Conservation (phyloP, 2,329 filamentous ascomycete genomes). For the Phialophora tarda region DNA sequence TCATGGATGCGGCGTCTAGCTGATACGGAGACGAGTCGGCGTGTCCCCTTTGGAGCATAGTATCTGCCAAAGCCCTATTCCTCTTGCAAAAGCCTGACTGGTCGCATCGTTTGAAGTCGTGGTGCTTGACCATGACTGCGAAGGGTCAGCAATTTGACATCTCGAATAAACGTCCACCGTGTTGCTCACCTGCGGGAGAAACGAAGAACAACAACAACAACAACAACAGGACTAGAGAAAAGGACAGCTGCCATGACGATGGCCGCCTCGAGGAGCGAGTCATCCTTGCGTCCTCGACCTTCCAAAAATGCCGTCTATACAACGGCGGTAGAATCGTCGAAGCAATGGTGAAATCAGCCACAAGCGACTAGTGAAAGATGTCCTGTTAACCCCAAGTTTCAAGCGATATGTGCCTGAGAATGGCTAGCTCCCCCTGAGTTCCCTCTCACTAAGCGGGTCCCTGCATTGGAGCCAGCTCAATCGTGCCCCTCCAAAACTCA, state of each 20-base stretch:
- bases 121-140: constrained; percentile 83
- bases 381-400: constrained; percentile 16
- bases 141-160: constrained; percentile 15
- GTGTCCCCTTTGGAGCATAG: constrained; percentile 67
- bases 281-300: constrained; percentile 22
- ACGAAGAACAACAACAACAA: constrained; percentile 65
- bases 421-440: constrained; percentile 16
- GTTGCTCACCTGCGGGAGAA: constrained; percentile 67
- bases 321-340: background rate
- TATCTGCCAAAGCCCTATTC: constrained; percentile 87
- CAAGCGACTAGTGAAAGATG: constrained; percentile 21
- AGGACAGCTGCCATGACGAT: constrained; percentile 55
- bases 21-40: constrained; percentile 82
- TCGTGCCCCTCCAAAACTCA: constrained; percentile 13
- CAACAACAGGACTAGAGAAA: constrained; percentile 63
- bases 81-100: constrained; percentile 98
- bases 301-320: background rate
- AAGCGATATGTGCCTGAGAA: constrained; percentile 15
- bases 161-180: background rate
- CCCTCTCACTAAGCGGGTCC: constrained; percentile 23
- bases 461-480: constrained; percentile 22
- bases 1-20: constrained; percentile 72
- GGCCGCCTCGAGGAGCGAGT: constrained; percentile 35
- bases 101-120: constrained; percentile 95
- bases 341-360: background rate